Conservation (phyloP, 2,329 filamentous ascomycete species). For the Alternaria ventricosa region DNA sequence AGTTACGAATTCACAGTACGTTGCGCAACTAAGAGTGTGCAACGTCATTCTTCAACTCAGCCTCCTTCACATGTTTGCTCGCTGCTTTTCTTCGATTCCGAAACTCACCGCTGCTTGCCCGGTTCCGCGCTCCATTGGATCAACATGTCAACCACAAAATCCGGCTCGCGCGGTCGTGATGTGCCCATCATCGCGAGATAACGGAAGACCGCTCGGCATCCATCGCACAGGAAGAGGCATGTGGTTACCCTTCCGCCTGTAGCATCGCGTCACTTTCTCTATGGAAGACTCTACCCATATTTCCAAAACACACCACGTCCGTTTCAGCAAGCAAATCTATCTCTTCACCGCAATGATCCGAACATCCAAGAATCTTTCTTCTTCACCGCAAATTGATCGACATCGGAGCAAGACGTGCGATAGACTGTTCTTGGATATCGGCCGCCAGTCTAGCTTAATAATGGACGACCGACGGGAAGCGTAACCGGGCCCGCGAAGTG, state of each 20-base stretch:
- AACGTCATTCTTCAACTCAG: not conserved
- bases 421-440: conserved; percentile 19
- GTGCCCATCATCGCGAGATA: conserved; percentile 9
- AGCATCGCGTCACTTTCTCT: conserved; percentile 14
- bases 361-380: conserved; percentile 17
- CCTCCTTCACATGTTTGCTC: not conserved
- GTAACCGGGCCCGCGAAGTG: conserved; percentile 33
- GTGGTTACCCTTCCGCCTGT: conserved; percentile 22
- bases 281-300: conserved; percentile 3
- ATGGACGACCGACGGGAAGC: conserved; percentile 28
- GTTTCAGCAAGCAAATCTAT: conserved; percentile 19
- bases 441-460: conserved; percentile 22
- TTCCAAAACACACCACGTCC: conserved; percentile 27
- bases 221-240: conserved; percentile 26
- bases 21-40: conserved; percentile 1
- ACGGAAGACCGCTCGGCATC: conserved; percentile 2
- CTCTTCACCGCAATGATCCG: conserved; percentile 15
- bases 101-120: conserved; percentile 3
- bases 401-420: conserved; percentile 21
- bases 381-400: conserved; percentile 34
- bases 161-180: not conserved
- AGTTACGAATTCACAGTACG: conserved; percentile 12
- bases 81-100: conserved; percentile 1
- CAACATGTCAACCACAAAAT: not conserved
- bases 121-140: conserved; percentile 2